These are phyloP conservation scores for Zalaria sp. DNA, from an alignment of 2,329 filamentous ascomycete species.

Conservation along the genomic window DNA sequence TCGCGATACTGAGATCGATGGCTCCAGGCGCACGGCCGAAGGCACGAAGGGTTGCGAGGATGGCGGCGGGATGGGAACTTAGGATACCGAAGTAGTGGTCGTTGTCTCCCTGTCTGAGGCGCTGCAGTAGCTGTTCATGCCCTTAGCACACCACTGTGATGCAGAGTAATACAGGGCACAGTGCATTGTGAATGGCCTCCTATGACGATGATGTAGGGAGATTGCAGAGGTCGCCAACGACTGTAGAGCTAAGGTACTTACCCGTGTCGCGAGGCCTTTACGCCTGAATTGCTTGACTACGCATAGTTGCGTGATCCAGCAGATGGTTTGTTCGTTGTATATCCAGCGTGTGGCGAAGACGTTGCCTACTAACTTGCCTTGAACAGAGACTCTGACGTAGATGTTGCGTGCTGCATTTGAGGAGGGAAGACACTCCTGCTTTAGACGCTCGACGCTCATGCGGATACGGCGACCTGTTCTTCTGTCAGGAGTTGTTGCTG, in stretches of 20 bases:
- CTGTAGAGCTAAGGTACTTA: not conserved
- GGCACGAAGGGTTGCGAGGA: not conserved
- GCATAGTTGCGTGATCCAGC: conserved; percentile 2
- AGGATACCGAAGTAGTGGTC: not conserved
- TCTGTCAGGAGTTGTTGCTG: too few relatives aligned
- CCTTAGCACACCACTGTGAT: too few relatives aligned
- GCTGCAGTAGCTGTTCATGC: too few relatives aligned
- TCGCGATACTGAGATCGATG: not conserved
- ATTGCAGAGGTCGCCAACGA: too few relatives aligned
- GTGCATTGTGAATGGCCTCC: not conserved
- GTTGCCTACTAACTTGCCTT: not conserved
- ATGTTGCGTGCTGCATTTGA: too few relatives aligned
- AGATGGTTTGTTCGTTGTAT: not conserved
- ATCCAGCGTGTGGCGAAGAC: conserved; percentile 1
- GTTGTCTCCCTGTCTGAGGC: too few relatives aligned
- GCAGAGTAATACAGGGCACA: too few relatives aligned
- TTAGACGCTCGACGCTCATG: not conserved
- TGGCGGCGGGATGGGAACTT: not conserved
- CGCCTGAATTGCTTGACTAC: not conserved
- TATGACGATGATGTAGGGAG: too few relatives aligned
- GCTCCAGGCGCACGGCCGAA: not conserved
- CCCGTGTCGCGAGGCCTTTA: conserved; percentile 1
- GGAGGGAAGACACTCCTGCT: not conserved
- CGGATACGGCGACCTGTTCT: conserved; percentile 2
- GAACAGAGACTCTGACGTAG: not conserved